Evolutionary conservation across 2,329 filamentous ascomycete species (phyloP).

Genomic region (Pestalotiopsis sp.): DNA sequence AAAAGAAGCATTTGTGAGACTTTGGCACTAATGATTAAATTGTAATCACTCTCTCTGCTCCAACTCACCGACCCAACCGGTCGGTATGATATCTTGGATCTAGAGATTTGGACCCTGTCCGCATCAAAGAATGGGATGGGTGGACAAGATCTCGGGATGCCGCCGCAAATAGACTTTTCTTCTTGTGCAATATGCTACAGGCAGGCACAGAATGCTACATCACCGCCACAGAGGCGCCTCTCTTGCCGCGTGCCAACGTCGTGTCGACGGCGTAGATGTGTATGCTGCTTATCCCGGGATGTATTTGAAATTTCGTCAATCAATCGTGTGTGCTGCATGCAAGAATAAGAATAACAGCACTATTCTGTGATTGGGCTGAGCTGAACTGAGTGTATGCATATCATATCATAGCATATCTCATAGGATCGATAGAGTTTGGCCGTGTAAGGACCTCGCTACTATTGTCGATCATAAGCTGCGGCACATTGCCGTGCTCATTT

Average conservation of each 20-base stretch:
- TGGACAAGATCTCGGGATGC: not conserved
- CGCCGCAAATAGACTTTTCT: not conserved
- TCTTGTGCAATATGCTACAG: not conserved
- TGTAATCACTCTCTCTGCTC: not conserved
- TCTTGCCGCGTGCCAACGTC: not conserved
- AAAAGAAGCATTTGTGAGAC: too few relatives aligned
- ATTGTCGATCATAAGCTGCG: not conserved
- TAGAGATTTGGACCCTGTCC: not conserved
- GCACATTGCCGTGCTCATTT: not conserved
- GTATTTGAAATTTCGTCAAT: not conserved
- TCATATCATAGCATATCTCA: not conserved
- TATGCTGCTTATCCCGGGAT: not conserved
- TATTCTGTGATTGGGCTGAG: not conserved
- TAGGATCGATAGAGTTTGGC: not conserved
- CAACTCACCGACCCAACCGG: not conserved
- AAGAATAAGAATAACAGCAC: too few relatives aligned
- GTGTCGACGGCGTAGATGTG: too few relatives aligned
- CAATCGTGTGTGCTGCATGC: not conserved
- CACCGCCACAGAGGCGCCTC: not conserved
- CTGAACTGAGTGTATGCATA: not conserved
- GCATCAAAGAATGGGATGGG: not conserved
- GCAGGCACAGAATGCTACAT: not conserved
- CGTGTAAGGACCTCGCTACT: not conserved
- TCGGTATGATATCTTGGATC: not conserved
- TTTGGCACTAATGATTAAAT: too few relatives aligned